phyloP scores from a whole-genome alignment of 164 flowering plant genomes.

The Malania oleifera region DNA sequence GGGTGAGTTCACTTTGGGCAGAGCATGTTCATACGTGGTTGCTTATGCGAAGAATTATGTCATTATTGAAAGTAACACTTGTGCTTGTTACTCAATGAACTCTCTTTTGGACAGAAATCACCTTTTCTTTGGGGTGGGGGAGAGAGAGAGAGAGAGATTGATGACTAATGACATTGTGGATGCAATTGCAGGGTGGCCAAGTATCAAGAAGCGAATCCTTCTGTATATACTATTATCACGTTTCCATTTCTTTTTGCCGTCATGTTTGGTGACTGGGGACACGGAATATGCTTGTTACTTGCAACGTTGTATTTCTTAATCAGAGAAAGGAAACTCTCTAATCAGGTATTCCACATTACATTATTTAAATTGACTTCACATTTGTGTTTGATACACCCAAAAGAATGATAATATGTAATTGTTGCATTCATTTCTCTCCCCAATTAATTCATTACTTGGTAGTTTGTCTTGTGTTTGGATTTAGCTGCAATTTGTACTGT shows the following conservation, averaged over 20 bases:
- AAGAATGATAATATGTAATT: neutral
- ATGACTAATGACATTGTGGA: too few species aligned
- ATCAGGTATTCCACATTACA: neutral
- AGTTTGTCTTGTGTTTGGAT: neutral
- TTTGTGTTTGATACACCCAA: too few species aligned
- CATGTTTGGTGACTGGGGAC: slow-evolving; percentile 9
- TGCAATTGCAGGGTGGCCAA: slow-evolving; percentile 7
- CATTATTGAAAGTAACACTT: too few species aligned
- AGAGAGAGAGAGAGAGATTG: too few species aligned
- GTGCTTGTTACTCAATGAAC: too few species aligned
- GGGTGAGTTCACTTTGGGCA: neutral
- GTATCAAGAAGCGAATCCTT: slow-evolving; percentile 6
- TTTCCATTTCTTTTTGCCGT: slow-evolving; percentile 10
- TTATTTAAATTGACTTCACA: neutral
- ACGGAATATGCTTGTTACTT: slow-evolving; percentile 8
- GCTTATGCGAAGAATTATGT: too few species aligned
- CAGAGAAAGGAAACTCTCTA: slow-evolving; percentile 8
- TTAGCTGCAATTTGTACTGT: neutral
- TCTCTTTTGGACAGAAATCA: too few species aligned
- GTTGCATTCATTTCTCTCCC: neutral
- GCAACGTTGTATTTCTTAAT: slow-evolving; percentile 4
- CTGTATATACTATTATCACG: slow-evolving; percentile 1
- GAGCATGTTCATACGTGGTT: neutral
- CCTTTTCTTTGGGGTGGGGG: too few species aligned
- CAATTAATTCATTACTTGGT: neutral